phyloP scores from a whole-genome alignment of 345 rosid genomes.

The Cardamine occulta region DNA sequence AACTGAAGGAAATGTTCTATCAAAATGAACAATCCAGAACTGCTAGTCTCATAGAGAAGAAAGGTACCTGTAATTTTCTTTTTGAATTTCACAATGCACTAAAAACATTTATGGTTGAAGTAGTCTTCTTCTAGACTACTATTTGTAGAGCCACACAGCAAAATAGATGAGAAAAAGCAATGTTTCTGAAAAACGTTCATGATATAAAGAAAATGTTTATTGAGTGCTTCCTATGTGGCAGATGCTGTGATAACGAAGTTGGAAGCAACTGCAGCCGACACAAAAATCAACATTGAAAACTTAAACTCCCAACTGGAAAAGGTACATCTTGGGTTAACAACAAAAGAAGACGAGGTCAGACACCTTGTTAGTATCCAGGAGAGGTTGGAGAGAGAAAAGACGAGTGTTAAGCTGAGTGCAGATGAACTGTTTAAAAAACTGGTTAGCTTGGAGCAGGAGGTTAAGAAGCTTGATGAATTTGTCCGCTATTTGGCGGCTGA shows the following conservation, averaged over 20 bases:
- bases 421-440: slow-evolving; percentile 55
- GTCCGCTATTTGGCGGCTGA: slow-evolving; percentile 52
- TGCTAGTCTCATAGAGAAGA: slow-evolving; percentile 60
- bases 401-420: slow-evolving; percentile 55
- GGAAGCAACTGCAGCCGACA: slow-evolving; percentile 16
- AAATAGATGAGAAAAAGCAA: slow-evolving; percentile 2
- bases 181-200: not conserved
- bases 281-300: slow-evolving; percentile 48
- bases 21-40: slow-evolving; percentile 53
- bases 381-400: slow-evolving; percentile 64
- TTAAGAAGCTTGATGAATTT: slow-evolving; percentile 58
- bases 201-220: not conserved
- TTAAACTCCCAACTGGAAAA: slow-evolving; percentile 65
- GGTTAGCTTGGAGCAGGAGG: slow-evolving; percentile 53
- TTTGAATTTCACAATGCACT: slow-evolving; percentile 18
- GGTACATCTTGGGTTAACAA: slow-evolving; percentile 51
- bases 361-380: slow-evolving; percentile 52
- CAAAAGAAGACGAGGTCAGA: slow-evolving; percentile 65
- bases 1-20: slow-evolving; percentile 57
- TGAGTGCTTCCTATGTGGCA: not conserved
- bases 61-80: slow-evolving; percentile 50
- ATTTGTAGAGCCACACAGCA: not conserved
- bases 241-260: slow-evolving; percentile 8
- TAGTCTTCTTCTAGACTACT: not conserved
- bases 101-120: not conserved